Conservation (phyloP, 2,329 filamentous ascomycete genomes). For the Aspergillus glaucus region DNA sequence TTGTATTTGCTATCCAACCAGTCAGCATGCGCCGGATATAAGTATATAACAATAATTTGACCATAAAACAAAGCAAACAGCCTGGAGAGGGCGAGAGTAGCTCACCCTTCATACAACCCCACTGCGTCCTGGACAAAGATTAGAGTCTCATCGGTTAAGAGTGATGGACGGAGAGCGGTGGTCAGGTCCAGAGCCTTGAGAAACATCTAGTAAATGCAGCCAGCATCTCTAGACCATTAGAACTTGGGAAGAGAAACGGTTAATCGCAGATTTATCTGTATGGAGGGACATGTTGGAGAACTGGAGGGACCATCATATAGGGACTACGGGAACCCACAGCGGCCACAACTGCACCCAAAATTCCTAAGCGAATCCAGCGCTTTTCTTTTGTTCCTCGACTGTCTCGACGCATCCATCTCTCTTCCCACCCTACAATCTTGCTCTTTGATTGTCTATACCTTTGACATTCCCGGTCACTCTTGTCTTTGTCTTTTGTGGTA, state of each 20-base stretch:
- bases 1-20: slow-evolving; percentile 71
- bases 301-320: not conserved
- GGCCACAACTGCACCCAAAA: not conserved
- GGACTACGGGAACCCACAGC: slow-evolving; percentile 1
- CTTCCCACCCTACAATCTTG: not conserved
- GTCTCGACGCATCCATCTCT: not conserved
- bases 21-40: slow-evolving; percentile 7
- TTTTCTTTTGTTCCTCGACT: not conserved
- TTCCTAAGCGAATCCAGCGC: not conserved
- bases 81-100: slow-evolving; percentile 13
- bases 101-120: slow-evolving; percentile 93
- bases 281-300: not conserved
- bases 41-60: not conserved
- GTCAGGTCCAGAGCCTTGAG: slow-evolving; percentile 93
- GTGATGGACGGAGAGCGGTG: slow-evolving; percentile 85
- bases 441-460: not conserved
- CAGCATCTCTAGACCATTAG: slow-evolving; percentile 14
- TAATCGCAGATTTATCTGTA: not conserved
- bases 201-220: slow-evolving; percentile 72
- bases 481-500: slow-evolving; percentile 1
- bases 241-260: slow-evolving; percentile 8
- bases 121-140: slow-evolving; percentile 97
- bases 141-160: slow-evolving; percentile 87
- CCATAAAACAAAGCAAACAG: not conserved
- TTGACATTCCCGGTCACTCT: not conserved